Conservation (phyloP, 495 filamentous ascomycete genomes). For the Terfezia boudieri region DNA sequence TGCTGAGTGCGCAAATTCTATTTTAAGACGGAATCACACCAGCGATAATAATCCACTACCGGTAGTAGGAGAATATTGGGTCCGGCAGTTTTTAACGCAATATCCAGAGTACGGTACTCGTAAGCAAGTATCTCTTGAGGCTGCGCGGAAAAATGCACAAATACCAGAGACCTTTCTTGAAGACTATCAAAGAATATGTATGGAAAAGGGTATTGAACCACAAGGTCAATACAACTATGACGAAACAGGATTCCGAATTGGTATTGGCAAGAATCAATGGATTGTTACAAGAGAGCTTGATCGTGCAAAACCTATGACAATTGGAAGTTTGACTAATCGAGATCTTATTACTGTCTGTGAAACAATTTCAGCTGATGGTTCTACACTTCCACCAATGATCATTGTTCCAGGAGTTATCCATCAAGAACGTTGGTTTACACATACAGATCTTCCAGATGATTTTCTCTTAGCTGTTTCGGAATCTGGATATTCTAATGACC, state of each 20-base stretch:
- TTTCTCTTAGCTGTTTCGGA: not conserved
- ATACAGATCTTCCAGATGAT: not conserved
- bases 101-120: too few species aligned
- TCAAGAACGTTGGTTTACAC: constrained; percentile 1
- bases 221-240: not conserved
- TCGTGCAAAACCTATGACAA: too few species aligned
- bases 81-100: too few species aligned
- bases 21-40: too few species aligned
- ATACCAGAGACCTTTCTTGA: too few species aligned
- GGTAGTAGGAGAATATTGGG: too few species aligned
- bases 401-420: constrained; percentile 4
- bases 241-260: constrained; percentile 1
- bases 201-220: not conserved
- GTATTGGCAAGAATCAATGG: not conserved
- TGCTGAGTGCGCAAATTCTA: too few species aligned
- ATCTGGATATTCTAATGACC: constrained; percentile 1
- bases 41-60: too few species aligned
- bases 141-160: too few species aligned
- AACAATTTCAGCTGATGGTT: not conserved
- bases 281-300: constrained; percentile 1
- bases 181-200: too few species aligned
- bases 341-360: constrained; percentile 1
- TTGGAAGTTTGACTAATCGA: not conserved
- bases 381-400: not conserved
- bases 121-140: too few species aligned